Base-by-base conservation (phyloP, 2,329 filamentous ascomycete species). In the Microascus cirrosus region DNA sequence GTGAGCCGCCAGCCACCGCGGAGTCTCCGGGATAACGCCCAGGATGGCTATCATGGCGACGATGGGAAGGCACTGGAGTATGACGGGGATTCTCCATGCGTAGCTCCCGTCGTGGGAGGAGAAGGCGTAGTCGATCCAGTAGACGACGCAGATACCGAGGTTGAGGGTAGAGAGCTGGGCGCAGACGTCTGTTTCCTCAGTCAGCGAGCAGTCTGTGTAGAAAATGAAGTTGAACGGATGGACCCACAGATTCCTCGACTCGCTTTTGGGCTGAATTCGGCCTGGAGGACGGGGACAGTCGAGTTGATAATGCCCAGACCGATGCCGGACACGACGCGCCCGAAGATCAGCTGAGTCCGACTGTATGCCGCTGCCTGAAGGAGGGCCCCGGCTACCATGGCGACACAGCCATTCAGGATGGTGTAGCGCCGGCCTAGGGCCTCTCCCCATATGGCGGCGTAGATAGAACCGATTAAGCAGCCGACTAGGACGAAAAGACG, bases 111-210 rank as follows among this genome's bases (percentile, higher is more conserved):
- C 28, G 1, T 67, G 64, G 0, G 63, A 65, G 1, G 68, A 70
- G 51, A 77, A 69, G 13, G 65, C 74, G 52, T 75, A 75, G 55
- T 76, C 72, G 59, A 77, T 71, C 73, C 75, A 77, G 60, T 76
- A 76, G 1, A 72, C 70, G 32, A 77, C 62, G 55, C 73, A 70
- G 55, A 76, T 74, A 1, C 72, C 75, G 18, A 77, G 71, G 60
- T 77, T 78, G 20, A 78, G 69, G 1, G 74, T 76, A 0, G 74
- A 74, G 3, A 78, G 64, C 59, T 77, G 75, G 18, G 73, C 73
- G 59, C 75, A 77, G 56, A 77, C 75, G 60, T 71, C 66, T 74
- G 58, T 13, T 28, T 2, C 28, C 28, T 32, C 8, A 8, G 28
- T 32, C 8, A 32, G 28, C 28, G 28, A 32, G n/a, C n/a, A n/a